Evolutionary conservation across 108 stramenopile genomes (phyloP).

Genomic region (Poteriospumella lacustris): DNA sequence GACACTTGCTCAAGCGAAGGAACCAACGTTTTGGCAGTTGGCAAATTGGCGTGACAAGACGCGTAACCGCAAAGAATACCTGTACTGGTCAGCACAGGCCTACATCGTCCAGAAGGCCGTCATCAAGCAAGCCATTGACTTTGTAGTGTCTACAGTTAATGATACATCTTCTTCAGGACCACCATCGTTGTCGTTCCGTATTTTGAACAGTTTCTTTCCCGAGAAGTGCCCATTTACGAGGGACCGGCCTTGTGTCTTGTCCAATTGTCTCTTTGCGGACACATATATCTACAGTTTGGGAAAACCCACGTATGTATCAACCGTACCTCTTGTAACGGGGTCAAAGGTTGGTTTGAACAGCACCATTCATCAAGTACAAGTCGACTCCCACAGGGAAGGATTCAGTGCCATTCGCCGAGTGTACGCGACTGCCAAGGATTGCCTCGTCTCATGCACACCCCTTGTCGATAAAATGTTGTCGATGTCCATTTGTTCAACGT

Average conservation of each 20-base stretch:
- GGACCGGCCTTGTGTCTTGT: neutral
- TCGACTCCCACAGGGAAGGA: neutral
- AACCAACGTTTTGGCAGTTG: neutral
- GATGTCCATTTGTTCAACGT: no score
- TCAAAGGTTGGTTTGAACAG: neutral
- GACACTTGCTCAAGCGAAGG: neutral
- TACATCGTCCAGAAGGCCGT: neutral
- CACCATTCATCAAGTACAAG: neutral
- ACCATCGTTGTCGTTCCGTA: neutral
- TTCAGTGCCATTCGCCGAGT: neutral
- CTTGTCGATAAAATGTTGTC: no score
- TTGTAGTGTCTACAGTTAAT: neutral
- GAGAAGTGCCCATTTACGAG: no score
- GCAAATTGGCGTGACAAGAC: neutral
- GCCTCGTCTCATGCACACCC: no score
- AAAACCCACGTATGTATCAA: neutral
- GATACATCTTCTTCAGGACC: no score
- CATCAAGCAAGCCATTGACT: neutral
- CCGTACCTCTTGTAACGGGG: neutral
- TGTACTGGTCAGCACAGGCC: neutral
- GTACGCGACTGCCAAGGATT: no score
- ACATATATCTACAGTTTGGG: neutral
- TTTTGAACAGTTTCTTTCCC: neutral
- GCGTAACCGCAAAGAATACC: neutral
- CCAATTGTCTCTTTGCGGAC: neutral